Evolutionary conservation across 805 yeast genomes (phyloP), one percentile per base, ranked within the genome.

Genomic region (Spathaspora gorwiae): DNA sequence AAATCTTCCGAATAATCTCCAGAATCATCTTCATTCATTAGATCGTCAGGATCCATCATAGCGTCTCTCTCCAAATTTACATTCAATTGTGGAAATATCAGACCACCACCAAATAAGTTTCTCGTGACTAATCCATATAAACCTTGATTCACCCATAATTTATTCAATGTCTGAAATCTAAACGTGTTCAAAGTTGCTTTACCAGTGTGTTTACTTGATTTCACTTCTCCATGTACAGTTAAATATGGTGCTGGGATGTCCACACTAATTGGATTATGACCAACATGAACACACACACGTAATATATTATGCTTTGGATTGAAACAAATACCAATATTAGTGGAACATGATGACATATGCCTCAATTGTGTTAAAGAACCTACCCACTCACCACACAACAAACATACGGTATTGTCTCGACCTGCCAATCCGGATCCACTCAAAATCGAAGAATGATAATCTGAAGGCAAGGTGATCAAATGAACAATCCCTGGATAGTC

Each of bases 161-260:
- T 73, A 52, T 77, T 83, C 50, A 85, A 62, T 48, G 79, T 72
- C 32, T 71, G 65, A 60, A 79, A 84, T 44, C 95, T 72, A 24
- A 65, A 68, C 13, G 64, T 50, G 54, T 76, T 77, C 46, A 86
- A 66, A 0, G 67, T 68, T 0, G 87, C 87, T 39, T 82, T 85
- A 13, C 79, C 76, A 11, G 75, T 73, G 48, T 72, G 66, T 2
- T 81, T 71, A 14, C 76, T 75, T 8, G 70, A 68, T 30, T 85
- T 85, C 3, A 83, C 76, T 59, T 87, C 94, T 19, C 95, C 95
- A 61, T 85, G 90, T 5, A 72, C 69, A 44, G 87, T 84, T 57
- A 87, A 64, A 56, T 84, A 87, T 11, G 92, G 94, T 0, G 87
- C 85, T 45, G 77, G 77, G 50, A 78, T 70, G 7, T 68, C 58